Evolutionary conservation across 148 eudicot species (phyloP).

Genomic region (Simmondsia chinensis): DNA sequence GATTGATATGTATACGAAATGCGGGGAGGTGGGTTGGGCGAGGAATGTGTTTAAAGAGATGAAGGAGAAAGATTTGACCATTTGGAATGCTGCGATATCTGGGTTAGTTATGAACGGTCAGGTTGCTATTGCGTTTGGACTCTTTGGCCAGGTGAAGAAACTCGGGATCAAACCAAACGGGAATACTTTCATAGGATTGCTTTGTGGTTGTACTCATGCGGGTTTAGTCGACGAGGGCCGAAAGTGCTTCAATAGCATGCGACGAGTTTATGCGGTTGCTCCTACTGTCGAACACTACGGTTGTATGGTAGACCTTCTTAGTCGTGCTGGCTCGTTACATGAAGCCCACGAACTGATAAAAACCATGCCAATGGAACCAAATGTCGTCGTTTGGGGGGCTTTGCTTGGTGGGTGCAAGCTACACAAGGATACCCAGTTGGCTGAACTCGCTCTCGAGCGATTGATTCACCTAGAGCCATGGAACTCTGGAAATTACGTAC

Average conservation of each 20-base stretch:
- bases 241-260: slow-evolving; percentile 27
- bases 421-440: slow-evolving; percentile 37
- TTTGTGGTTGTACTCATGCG: slow-evolving; percentile 50
- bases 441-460: slow-evolving; percentile 30
- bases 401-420: slow-evolving; percentile 49
- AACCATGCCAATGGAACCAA: slow-evolving; percentile 40
- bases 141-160: slow-evolving; percentile 40
- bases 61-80: slow-evolving; percentile 40
- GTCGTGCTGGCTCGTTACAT: slow-evolving; percentile 42
- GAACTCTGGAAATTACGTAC: slow-evolving; percentile 48
- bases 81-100: slow-evolving; percentile 43
- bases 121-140: slow-evolving; percentile 27
- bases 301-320: slow-evolving; percentile 58
- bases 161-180: slow-evolving; percentile 34
- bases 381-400: slow-evolving; percentile 49
- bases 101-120: slow-evolving; percentile 41
- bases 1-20: slow-evolving; percentile 66
- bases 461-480: slow-evolving; percentile 40
- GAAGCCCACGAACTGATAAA: slow-evolving; percentile 36
- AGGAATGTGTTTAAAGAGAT: slow-evolving; percentile 40
- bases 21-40: slow-evolving; percentile 37
- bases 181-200: slow-evolving; percentile 42
- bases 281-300: slow-evolving; percentile 53
- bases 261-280: slow-evolving; percentile 15
- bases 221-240: slow-evolving; percentile 48